A percentile compares a stretch with the other conserved stretches of the same genome.
These are phyloP conservation scores for Leccinum disarticulatum DNA, from an alignment of 768 basidiomycete species.

Conservation along the genomic window DNA sequence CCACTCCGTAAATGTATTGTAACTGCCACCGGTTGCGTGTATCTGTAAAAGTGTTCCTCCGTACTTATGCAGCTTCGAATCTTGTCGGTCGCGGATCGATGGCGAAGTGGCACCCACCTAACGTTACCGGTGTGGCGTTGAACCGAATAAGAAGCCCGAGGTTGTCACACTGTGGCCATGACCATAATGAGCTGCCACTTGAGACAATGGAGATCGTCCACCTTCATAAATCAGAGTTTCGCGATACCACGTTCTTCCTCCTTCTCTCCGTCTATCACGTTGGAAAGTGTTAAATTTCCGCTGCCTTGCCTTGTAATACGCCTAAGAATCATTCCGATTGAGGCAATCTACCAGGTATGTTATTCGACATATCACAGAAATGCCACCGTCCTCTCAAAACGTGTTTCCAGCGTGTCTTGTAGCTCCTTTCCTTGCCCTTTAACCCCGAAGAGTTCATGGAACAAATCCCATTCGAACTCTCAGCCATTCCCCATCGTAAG, in stretches of 20 bases:
- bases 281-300: conserved; percentile 23
- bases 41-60: background rate
- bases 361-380: conserved; percentile 19
- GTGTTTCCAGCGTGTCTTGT: conserved; percentile 30
- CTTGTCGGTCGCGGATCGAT: conserved; percentile 3
- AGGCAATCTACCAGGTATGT: conserved; percentile 16
- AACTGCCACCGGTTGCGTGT: conserved; percentile 3
- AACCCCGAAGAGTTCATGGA: conserved; percentile 24
- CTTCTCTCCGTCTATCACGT: conserved; percentile 7
- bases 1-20: conserved; percentile 19
- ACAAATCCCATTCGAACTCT: conserved; percentile 21
- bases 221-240: conserved; percentile 10
- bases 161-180: background rate
- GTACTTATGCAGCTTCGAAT: background rate
- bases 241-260: background rate
- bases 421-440: conserved; percentile 24
- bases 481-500: conserved; percentile 24
- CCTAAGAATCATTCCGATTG: conserved; percentile 19
- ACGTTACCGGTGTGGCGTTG: background rate
- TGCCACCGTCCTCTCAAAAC: conserved; percentile 21
- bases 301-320: conserved; percentile 7
- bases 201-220: conserved; percentile 7
- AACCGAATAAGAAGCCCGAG: conserved; percentile 1
- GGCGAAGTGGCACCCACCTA: background rate
- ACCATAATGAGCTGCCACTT: background rate